Base-by-base conservation (phyloP, 192 early-diverging fungal genomes). In the Coemansia sp. region DNA sequence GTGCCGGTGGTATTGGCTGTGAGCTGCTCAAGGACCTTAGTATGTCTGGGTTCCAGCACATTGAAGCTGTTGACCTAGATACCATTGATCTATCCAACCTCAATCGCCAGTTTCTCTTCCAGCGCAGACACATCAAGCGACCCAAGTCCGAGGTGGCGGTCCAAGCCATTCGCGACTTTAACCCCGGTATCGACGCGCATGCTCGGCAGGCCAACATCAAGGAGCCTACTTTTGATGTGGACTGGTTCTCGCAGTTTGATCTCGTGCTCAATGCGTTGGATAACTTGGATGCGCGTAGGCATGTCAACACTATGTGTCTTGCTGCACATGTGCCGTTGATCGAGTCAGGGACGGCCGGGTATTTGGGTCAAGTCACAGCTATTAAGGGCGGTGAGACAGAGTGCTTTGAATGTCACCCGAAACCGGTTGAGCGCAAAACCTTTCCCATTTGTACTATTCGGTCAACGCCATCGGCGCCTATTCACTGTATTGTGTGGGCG, bases 61-160 rank as follows among this genome's bases (percentile, higher is more conserved):
- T 99, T 66, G 86, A 90, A 58, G 88, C 97, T 49, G 86, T 99
- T 44, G 98, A 99, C 79, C 86, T 99, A 46, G 98, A 99, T 83
- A 97, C 97, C 1, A 99, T 99, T 62, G 98, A 99, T 66, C 85
- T 98, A 44, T 97, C 95, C 29, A 99, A 99, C 80, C 83, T 99
- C 58, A 99, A 99, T 84, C 86, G 98, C n/a, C 98, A 99, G 86
- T 99, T 99, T 67, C 87, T 99, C 58, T 99, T 99, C 87, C 97
- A 96, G 83, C 91, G 89, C 49, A 84, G 92, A 60, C 96, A 99
- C 76, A 93, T 99, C 64, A 90, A 90, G 66, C 92, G 95, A 78
- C 86, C 96, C 62, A 99, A 99, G 74, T 93, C 96, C 4, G 39
- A 92, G 78, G 89, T 98, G 7, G 98, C 98, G 1, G 84, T 85